Evolutionary conservation across 257 asterid genomes (phyloP).

Genomic region (Solanum rostratum): DNA sequence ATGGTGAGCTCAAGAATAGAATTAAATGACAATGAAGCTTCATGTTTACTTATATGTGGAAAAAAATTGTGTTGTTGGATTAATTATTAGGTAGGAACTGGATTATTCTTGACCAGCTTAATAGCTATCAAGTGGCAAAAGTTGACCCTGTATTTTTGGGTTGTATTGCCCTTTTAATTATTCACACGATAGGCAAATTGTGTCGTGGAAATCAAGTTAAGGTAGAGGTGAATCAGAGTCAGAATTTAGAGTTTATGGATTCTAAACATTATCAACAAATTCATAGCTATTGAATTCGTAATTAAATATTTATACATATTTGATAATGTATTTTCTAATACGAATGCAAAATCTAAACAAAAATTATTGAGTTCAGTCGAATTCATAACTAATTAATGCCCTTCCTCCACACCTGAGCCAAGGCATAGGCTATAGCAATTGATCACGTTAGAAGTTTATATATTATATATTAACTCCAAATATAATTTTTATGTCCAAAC

Average conservation of each 20-base stretch:
- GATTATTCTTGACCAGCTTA: not conserved
- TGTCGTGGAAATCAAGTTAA: not conserved
- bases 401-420: not conserved
- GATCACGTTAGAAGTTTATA: not conserved
- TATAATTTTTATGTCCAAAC: not conserved
- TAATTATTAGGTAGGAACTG: not conserved
- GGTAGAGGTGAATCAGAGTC: not conserved
- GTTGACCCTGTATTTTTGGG: not conserved
- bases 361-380: not conserved
- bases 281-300: rapidly evolving
- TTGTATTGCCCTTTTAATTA: not conserved
- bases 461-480: too few species aligned
- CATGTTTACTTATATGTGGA: not conserved
- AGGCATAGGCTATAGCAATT: not conserved
- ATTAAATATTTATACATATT: not conserved
- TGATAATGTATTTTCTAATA: not conserved
- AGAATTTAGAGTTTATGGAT: not conserved
- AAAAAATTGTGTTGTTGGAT: not conserved
- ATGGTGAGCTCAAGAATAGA: not conserved
- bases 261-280: rapidly evolving
- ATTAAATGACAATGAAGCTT: not conserved
- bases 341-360: not conserved
- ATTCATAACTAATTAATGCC: not conserved
- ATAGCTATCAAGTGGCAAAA: not conserved
- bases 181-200: not conserved